Base-by-base conservation (phyloP, 805 yeast genomes). In the Saccharomyces mikatae region DNA sequence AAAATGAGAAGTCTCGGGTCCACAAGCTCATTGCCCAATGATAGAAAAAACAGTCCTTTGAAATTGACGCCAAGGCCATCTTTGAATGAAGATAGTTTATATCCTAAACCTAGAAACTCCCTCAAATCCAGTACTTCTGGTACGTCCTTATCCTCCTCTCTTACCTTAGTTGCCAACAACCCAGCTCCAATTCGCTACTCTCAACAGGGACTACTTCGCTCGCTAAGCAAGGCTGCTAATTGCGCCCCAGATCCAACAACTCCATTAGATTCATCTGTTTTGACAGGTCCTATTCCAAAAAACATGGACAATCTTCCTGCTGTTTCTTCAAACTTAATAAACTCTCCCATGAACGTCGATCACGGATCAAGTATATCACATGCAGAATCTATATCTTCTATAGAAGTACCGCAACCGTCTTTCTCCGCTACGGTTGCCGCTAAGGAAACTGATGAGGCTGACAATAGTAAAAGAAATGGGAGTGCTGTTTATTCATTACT, bases 401-500 rank as follows among this genome's bases (percentile, higher is more conserved):
- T 36, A 21, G 44, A 36, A 36, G 11, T 36, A 36, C 44, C 44
- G 24, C 44, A 36, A 22, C 24, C 44, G 17, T 36, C 44, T 17
- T 36, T 36, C 13, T 22, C 44, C 44, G 17, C 24, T 1, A 17
- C 44, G 17, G 17, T 8, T 9, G 24, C 22, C 24, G 17, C 44
- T 6, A 36, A 36, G 22, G 17, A 21, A 6, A 36, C 11, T 8
- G 44, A 17, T 13, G 44, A 36, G 24, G 10, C 44, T 6, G 24
- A 6, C 4, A 17, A 17, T 17, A 36, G 11, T 17, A 36, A 21
- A 11, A 46, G 30, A 46, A 5, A 10, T 4, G 26, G 59, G 32
- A 61, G 65, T 47, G 62, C 58, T 17, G 62, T 62, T 13, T 59
- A 61, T 48, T 61, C 64, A 4, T 47, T 62, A 44, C 48, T 61